Conservation (phyloP, 73 alveolate genomes). For the Chromera velia region DNA sequence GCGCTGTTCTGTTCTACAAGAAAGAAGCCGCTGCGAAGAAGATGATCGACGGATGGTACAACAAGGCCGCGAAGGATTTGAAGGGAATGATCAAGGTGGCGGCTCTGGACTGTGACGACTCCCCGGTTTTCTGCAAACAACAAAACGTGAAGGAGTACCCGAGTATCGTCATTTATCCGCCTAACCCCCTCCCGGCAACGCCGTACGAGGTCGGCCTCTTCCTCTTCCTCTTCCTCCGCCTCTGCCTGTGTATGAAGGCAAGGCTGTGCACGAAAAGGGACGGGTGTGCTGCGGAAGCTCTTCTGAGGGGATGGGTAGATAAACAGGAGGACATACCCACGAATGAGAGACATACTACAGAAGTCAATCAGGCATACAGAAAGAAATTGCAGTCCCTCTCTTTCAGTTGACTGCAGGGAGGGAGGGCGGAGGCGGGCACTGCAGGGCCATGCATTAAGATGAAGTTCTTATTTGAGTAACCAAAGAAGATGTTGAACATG, state of each 20-base stretch:
- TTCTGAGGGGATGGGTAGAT: conserved; percentile 2
- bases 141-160: conserved; percentile 70
- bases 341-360: too few relatives aligned
- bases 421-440: too few relatives aligned
- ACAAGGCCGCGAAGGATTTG: conserved; percentile 64
- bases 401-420: too few relatives aligned
- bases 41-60: conserved; percentile 40
- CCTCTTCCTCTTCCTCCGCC: too few relatives aligned
- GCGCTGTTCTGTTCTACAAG: neutral
- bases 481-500: too few relatives aligned
- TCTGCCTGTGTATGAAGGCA: too few relatives aligned
- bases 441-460: too few relatives aligned
- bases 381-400: too few relatives aligned
- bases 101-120: conserved; percentile 68
- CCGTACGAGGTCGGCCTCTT: conserved; percentile 54
- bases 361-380: too few relatives aligned
- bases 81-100: conserved; percentile 73
- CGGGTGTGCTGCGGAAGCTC: too few relatives aligned
- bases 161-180: conserved; percentile 67
- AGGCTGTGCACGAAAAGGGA: too few relatives aligned
- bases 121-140: conserved; percentile 57
- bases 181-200: conserved; percentile 71
- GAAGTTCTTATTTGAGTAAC: too few relatives aligned
- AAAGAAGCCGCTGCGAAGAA: neutral
- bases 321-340: neutral